Percentiles rank a stretch among this genome's conserved stretches.
Conservation (phyloP, 2,329 filamentous ascomycete genomes). For the Nemania diffusa region DNA sequence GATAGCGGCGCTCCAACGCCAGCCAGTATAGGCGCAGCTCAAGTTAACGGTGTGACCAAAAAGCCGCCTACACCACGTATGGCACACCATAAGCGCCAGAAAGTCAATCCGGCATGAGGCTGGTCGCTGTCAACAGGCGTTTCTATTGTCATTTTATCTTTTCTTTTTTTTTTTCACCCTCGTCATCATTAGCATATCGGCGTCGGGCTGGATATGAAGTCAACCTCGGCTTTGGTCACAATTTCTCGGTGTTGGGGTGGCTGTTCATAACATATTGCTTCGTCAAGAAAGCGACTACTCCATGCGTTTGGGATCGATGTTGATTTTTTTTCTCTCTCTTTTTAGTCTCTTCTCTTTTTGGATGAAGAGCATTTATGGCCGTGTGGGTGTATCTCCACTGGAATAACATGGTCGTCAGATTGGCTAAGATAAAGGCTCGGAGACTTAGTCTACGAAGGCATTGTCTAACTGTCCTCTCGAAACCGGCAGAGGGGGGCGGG, state of each 20-base stretch:
- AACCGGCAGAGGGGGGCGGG: neutral
- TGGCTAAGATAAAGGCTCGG: constrained; percentile 2
- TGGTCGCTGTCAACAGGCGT: neutral
- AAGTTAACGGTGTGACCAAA: constrained; percentile 64
- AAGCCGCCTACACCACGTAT: constrained; percentile 66
- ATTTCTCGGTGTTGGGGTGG: constrained; percentile 37
- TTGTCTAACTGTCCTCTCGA: neutral
- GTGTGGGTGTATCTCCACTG: neutral
- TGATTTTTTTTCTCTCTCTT: neutral
- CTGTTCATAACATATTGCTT: constrained; percentile 28
- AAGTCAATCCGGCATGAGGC: constrained; percentile 54
- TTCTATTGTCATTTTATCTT: neutral
- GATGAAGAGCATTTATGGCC: constrained; percentile 13
- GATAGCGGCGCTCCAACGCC: constrained; percentile 64
- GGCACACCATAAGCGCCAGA: constrained; percentile 59
- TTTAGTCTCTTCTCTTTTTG: neutral
- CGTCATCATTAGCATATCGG: constrained; percentile 42
- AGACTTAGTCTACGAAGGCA: neutral
- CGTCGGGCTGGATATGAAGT: constrained; percentile 45
- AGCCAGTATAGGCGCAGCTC: constrained; percentile 52
- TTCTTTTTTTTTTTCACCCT: constrained; percentile 9
- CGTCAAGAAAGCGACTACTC: constrained; percentile 27
- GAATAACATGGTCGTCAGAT: neutral
- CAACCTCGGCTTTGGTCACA: constrained; percentile 34
- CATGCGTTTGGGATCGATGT: constrained; percentile 40